Conservation (phyloP, 1,139 yeast genomes). For the Arxiozyma telluris region DNA sequence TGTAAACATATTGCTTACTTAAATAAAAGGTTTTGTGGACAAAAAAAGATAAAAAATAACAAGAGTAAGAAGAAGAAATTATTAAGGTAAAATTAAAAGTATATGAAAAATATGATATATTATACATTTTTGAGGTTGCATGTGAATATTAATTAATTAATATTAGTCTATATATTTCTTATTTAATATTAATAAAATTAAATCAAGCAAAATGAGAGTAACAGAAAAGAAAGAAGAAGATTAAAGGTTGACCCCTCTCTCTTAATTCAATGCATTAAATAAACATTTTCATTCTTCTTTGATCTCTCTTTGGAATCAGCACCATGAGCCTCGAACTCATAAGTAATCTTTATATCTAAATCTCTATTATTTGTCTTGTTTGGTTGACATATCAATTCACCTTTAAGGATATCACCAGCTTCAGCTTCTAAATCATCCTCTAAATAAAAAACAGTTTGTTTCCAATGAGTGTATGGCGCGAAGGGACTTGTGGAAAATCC, state of each 20-base stretch:
- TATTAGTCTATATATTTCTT: background rate
- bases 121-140: background rate
- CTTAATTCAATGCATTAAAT: slow-evolving; percentile 26
- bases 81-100: no score
- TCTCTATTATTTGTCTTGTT: slow-evolving; percentile 76
- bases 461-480: slow-evolving; percentile 86
- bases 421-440: slow-evolving; percentile 72
- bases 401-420: slow-evolving; percentile 66
- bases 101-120: no score
- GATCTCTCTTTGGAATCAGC: slow-evolving; percentile 44
- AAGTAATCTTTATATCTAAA: slow-evolving; percentile 54
- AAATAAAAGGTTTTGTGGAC: no score
- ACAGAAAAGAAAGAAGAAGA: background rate
- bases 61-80: background rate
- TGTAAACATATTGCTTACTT: no score
- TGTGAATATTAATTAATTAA: slow-evolving; percentile 2
- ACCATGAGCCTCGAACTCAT: slow-evolving; percentile 48
- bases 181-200: no score
- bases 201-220: background rate
- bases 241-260: background rate
- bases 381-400: slow-evolving; percentile 68
- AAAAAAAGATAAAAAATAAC: no score
- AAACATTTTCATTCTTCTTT: slow-evolving; percentile 29
- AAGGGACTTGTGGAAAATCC: slow-evolving; percentile 76
- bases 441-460: slow-evolving; percentile 90